Evolutionary conservation across 305 asterid species (phyloP).

Genomic region (Withania somnifera): DNA sequence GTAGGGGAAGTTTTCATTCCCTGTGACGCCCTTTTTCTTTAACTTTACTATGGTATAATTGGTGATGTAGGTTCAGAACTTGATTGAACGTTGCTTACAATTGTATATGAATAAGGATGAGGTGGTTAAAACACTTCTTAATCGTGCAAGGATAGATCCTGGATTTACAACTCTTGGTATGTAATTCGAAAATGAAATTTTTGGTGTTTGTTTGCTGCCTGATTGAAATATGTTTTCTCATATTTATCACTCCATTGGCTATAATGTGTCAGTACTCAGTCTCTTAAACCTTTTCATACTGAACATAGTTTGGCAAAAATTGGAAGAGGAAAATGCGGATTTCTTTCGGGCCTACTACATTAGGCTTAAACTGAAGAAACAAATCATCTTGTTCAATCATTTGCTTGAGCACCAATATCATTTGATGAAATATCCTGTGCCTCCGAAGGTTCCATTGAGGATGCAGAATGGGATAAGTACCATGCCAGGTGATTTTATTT

Average conservation of each 20-base stretch:
- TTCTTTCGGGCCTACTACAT: slow-evolving; percentile 34
- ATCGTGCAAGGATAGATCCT: slow-evolving; percentile 97
- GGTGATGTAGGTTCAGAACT: slow-evolving; percentile 66
- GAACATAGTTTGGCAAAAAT: slow-evolving; percentile 65
- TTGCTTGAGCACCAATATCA: slow-evolving; percentile 79
- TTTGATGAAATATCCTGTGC: slow-evolving; percentile 72
- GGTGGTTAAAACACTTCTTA: slow-evolving; percentile 82
- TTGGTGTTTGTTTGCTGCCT: background rate
- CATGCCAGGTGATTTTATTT: slow-evolving; percentile 55
- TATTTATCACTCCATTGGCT: background rate
- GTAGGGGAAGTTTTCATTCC: background rate
- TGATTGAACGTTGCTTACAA: slow-evolving; percentile 85
- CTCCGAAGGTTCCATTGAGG: slow-evolving; percentile 40
- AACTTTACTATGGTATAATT: background rate
- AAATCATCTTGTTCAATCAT: slow-evolving; percentile 81
- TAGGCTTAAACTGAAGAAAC: slow-evolving; percentile 59
- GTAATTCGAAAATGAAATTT: slow-evolving; percentile 4
- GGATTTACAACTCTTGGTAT: slow-evolving; percentile 92
- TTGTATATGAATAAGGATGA: slow-evolving; percentile 88
- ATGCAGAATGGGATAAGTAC: slow-evolving; percentile 74
- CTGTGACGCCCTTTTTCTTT: background rate
- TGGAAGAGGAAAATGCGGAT: slow-evolving; percentile 34
- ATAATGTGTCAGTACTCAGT: slow-evolving; percentile 6
- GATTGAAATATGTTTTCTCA: background rate
- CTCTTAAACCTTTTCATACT: background rate